Conservation (phyloP, 1,284 basidiomycete genomes). For the Apiotrichum sp. region DNA sequence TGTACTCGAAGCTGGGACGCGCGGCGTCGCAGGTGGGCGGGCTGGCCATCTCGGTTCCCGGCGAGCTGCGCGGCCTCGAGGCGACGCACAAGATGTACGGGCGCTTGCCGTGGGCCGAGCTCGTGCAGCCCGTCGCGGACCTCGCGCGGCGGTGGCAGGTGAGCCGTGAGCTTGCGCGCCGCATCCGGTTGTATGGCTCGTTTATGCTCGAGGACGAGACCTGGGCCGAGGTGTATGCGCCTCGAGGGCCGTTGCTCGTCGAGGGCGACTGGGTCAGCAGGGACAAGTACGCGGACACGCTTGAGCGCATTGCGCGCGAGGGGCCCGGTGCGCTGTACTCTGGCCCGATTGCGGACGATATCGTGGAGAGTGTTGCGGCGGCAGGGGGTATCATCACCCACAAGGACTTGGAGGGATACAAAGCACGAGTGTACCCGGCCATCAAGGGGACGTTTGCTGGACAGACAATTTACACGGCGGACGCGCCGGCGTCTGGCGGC, state of each 20-base stretch:
- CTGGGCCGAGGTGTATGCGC: slow-evolving; percentile 75
- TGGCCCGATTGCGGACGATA: slow-evolving; percentile 42
- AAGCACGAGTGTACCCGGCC: slow-evolving; percentile 64
- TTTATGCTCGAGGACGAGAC: slow-evolving; percentile 70
- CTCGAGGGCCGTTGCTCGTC: slow-evolving; percentile 61
- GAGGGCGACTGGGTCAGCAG: slow-evolving; percentile 69
- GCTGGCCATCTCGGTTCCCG: slow-evolving; percentile 73
- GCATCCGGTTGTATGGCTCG: slow-evolving; percentile 56
- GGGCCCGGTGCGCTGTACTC: slow-evolving; percentile 43
- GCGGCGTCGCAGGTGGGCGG: slow-evolving; percentile 66
- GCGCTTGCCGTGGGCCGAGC: slow-evolving; percentile 63
- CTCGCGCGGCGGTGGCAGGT: slow-evolving; percentile 68
- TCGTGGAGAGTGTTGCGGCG: slow-evolving; percentile 30
- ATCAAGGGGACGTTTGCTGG: slow-evolving; percentile 68
- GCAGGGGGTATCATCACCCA: slow-evolving; percentile 41
- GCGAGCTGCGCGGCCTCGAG: slow-evolving; percentile 71
- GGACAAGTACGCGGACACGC: slow-evolving; percentile 50
- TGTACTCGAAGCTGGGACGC: slow-evolving; percentile 71
- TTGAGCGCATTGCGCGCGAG: slow-evolving; percentile 38
- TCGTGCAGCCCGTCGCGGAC: slow-evolving; percentile 68
- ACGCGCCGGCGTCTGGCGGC: slow-evolving; percentile 59
- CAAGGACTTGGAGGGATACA: slow-evolving; percentile 52
- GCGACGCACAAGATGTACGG: slow-evolving; percentile 43
- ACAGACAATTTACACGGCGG: slow-evolving; percentile 73
- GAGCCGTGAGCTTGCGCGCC: slow-evolving; percentile 62